These are phyloP conservation scores for Xylariaceae sp. DNA, from an alignment of 2,329 filamentous ascomycete species.

Conservation along the genomic window DNA sequence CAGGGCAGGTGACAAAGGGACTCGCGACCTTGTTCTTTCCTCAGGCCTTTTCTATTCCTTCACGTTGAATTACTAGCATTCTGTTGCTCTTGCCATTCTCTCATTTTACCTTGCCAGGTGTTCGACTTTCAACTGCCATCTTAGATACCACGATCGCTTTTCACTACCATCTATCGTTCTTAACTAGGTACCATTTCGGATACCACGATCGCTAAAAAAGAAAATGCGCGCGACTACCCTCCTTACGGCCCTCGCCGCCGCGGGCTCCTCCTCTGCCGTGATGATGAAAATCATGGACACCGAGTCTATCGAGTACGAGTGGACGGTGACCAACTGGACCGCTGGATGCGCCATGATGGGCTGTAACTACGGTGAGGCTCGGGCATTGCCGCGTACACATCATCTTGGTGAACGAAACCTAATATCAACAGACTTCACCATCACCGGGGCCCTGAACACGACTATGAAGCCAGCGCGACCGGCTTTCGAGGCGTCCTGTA, in stretches of 20 bases:
- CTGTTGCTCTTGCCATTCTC: no score
- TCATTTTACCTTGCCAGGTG: no score
- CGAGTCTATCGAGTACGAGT: constrained; percentile 14
- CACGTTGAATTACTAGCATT: no score
- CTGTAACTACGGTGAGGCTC: constrained; percentile 21
- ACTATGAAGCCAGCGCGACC: constrained; percentile 18
- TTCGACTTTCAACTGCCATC: no score
- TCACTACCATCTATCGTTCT: no score
- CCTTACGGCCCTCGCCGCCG: constrained; percentile 14
- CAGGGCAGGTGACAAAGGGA: no score
- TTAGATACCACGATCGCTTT: no score
- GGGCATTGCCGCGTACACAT: neutral
- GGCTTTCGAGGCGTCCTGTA: constrained; percentile 25
- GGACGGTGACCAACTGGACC: constrained; percentile 22
- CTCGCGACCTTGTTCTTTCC: no score
- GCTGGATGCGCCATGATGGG: constrained; percentile 9
- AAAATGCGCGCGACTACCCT: constrained; percentile 22
- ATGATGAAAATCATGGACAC: constrained; percentile 18
- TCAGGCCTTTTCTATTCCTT: no score
- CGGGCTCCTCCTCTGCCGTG: constrained; percentile 13
- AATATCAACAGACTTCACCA: constrained; percentile 22
- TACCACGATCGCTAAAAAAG: no score
- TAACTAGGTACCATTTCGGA: no score
- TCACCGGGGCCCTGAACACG: constrained; percentile 21
- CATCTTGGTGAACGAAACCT: constrained; percentile 9